Evolutionary conservation across 257 asterid genomes (phyloP).

Genomic region (Lycium ferocissimum): DNA sequence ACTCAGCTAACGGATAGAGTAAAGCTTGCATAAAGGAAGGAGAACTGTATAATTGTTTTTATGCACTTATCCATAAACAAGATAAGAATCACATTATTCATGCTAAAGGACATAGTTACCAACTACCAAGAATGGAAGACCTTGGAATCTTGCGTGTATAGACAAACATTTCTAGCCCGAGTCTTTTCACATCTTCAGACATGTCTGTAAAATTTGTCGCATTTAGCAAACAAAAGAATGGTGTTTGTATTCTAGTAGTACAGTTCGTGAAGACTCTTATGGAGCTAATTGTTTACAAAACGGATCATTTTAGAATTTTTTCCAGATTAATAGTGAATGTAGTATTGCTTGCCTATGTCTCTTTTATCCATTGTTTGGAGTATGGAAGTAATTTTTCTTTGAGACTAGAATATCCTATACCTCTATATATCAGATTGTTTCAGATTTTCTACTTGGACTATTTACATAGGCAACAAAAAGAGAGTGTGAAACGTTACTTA

Average conservation of each 20-base stretch:
- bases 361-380: not conserved
- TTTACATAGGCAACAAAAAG: not conserved
- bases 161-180: not conserved
- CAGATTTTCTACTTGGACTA: not conserved
- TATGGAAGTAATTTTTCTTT: not conserved
- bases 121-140: not conserved
- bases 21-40: not conserved
- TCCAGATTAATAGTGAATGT: not conserved
- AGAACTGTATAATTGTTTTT: not conserved
- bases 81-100: not conserved
- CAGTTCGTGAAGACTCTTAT: not conserved
- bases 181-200: not conserved
- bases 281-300: not conserved
- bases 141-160: not conserved
- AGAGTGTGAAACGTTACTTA: not conserved
- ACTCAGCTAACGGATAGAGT: not conserved
- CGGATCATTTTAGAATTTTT: not conserved
- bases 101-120: not conserved
- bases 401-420: not conserved
- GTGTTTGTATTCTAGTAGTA: not conserved
- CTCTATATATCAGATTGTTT: not conserved
- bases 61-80: not conserved
- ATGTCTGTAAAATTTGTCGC: not conserved
- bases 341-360: not conserved
- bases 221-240: not conserved